Conservation (phyloP, 228 moss, liverwort and hornwort species). For the Sphagnum fallax region DNA sequence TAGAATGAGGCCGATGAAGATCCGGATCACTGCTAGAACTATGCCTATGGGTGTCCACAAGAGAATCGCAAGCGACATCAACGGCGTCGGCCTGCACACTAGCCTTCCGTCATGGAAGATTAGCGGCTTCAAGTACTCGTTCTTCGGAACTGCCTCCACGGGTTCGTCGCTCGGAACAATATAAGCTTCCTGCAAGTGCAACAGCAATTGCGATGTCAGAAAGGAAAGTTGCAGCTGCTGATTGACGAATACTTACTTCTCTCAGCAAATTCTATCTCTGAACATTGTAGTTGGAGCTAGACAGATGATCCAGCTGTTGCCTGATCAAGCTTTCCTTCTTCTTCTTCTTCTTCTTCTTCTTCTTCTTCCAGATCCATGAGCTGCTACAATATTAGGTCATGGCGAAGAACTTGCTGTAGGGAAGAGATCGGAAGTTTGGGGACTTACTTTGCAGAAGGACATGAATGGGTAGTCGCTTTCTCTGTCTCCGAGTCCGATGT, state of each 20-base stretch:
- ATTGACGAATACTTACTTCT: too few relatives aligned
- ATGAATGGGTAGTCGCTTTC: conserved; percentile 51
- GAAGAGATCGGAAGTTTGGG: too few relatives aligned
- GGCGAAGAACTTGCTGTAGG: too few relatives aligned
- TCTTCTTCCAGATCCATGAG: too few relatives aligned
- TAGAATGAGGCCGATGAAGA: conserved; percentile 24
- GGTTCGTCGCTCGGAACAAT: conserved; percentile 25
- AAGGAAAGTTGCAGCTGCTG: too few relatives aligned
- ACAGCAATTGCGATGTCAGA: too few relatives aligned
- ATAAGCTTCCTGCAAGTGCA: conserved; percentile 37
- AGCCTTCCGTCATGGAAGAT: conserved; percentile 73
- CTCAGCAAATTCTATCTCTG: too few relatives aligned
- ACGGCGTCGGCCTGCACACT: conserved; percentile 53
- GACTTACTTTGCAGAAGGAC: conserved; percentile 41
- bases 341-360: too few relatives aligned
- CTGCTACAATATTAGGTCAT: too few relatives aligned
- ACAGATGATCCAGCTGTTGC: too few relatives aligned
- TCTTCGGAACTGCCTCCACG: conserved; percentile 24
- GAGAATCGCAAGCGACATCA: conserved; percentile 33
- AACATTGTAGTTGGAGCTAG: too few relatives aligned
- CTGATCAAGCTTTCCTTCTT: too few relatives aligned
- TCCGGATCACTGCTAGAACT: conserved; percentile 40
- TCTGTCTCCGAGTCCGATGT: conserved; percentile 61
- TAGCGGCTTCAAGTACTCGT: conserved; percentile 38
- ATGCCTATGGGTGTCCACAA: conserved; percentile 56